Percentiles rank a stretch among this genome's conserved stretches.
phyloP scores from a whole-genome alignment of 2,329 filamentous ascomycete genomes.

The Aureobasidium pullulans region DNA sequence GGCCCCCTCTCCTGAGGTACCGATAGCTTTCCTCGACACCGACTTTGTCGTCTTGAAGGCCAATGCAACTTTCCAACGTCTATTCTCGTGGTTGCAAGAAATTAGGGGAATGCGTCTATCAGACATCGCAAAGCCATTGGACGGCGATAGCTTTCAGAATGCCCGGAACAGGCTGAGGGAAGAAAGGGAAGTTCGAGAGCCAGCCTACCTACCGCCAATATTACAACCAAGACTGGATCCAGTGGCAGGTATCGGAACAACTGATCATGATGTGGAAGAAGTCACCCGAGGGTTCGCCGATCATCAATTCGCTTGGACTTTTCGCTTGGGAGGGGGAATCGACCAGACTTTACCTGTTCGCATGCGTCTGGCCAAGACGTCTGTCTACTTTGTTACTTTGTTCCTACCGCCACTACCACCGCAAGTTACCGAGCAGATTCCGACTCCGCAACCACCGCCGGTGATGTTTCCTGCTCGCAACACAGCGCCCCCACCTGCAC shows the following conservation, averaged over 20 bases:
- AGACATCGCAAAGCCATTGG: slow-evolving; percentile 36
- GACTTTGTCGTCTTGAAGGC: slow-evolving; percentile 41
- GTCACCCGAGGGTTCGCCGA: slow-evolving; percentile 38
- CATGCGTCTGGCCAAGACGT: slow-evolving; percentile 35
- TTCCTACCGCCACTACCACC: slow-evolving; percentile 30
- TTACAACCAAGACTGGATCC: slow-evolving; percentile 36
- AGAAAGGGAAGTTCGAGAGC: slow-evolving; percentile 41
- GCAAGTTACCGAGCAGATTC: slow-evolving; percentile 12
- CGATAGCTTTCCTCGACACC: slow-evolving; percentile 39
- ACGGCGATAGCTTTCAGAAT: slow-evolving; percentile 35
- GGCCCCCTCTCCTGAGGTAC: slow-evolving; percentile 15
- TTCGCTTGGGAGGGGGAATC: slow-evolving; percentile 28
- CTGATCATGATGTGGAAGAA: slow-evolving; percentile 36
- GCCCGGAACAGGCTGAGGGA: slow-evolving; percentile 39
- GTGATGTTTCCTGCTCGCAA: background rate
- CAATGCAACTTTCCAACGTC: slow-evolving; percentile 35
- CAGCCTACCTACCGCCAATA: slow-evolving; percentile 45
- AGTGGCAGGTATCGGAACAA: slow-evolving; percentile 32
- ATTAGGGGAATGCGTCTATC: slow-evolving; percentile 33
- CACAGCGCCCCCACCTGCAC: background rate
- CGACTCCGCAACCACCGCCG: slow-evolving; percentile 1
- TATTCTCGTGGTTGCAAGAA: slow-evolving; percentile 33
- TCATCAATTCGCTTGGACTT: slow-evolving; percentile 34
- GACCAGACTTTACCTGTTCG: slow-evolving; percentile 29
- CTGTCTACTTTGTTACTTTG: slow-evolving; percentile 39